A percentile compares a stretch with the other conserved stretches of the same genome.
These are phyloP conservation scores for Forsythia viridissima DNA, from an alignment of 257 asterid genomes.

Conservation along the genomic window DNA sequence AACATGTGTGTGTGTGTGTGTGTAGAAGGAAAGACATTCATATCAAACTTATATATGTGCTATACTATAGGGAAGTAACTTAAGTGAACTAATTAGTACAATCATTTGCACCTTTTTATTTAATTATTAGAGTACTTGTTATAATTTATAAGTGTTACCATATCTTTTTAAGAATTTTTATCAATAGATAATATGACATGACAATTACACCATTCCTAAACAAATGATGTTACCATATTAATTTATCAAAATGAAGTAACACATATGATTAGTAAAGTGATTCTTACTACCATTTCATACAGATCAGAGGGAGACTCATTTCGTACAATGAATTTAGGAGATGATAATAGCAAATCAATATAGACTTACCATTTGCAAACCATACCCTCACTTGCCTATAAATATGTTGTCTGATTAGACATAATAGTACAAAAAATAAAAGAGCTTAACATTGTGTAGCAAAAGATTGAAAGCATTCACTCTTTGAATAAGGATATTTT, in stretches of 20 bases:
- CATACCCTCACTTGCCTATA: conserved; percentile 89
- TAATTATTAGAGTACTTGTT: not conserved
- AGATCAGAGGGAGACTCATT: too few species aligned
- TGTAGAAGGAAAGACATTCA: not conserved
- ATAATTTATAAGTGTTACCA: too few species aligned
- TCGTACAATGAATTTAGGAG: not conserved
- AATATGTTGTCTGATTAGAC: conserved; percentile 34
- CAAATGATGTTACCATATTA: not conserved
- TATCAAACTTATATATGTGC: not conserved
- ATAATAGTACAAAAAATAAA: conserved; percentile 11
- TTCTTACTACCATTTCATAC: conserved; percentile 8
- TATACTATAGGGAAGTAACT: not conserved
- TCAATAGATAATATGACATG: not conserved
- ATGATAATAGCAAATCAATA: not conserved
- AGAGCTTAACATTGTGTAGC: not conserved
- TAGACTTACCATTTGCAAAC: conserved; percentile 58
- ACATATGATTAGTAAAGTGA: not conserved
- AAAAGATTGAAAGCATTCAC: too few species aligned
- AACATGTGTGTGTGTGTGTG: too few species aligned
- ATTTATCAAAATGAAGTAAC: too few species aligned
- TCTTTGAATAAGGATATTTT: too few species aligned
- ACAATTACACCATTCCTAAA: not conserved
- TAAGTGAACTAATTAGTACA: not conserved
- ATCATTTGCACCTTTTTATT: not conserved
- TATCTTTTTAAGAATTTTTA: not conserved